Conservation (phyloP, 768 basidiomycete species). For the Termitomyces sp. region DNA sequence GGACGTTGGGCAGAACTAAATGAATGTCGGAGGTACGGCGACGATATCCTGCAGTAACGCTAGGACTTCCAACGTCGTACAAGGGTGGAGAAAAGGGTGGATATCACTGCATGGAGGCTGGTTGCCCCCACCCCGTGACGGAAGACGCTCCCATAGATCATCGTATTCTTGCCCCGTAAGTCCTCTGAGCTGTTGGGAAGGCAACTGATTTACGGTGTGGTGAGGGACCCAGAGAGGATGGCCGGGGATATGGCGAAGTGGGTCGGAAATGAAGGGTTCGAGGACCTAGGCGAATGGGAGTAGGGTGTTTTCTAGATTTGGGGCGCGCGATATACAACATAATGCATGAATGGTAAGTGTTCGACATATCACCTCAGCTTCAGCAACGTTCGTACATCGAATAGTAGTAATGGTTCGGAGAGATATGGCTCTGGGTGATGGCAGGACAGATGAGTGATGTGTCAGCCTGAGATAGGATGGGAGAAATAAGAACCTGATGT, state of each 20-base stretch:
- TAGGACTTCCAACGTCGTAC: background rate
- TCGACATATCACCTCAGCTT: background rate
- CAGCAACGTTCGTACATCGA: no score
- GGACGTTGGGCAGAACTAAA: constrained; percentile 3
- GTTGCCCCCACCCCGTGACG: constrained; percentile 4
- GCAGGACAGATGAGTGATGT: no score
- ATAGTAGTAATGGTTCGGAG: no score
- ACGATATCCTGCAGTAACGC: background rate
- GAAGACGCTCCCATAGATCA: background rate
- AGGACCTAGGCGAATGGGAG: background rate
- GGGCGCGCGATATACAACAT: background rate
- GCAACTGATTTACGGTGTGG: background rate
- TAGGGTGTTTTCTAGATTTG: constrained; percentile 4
- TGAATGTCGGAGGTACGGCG: constrained; percentile 3
- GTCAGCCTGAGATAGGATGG: no score
- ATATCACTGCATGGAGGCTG: background rate
- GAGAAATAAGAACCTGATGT: no score
- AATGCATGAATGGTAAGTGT: background rate
- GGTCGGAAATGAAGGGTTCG: constrained; percentile 12
- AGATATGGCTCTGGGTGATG: no score
- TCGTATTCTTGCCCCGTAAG: background rate
- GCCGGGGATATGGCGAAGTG: constrained; percentile 7
- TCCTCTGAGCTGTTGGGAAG: background rate
- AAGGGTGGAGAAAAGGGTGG: background rate
- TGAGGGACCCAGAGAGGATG: background rate